Percentiles rank a stretch among this genome's conserved stretches.
These are phyloP conservation scores for Chloris gayana DNA, from an alignment of 176 grass and related monocot genomes.

Conservation along the genomic window DNA sequence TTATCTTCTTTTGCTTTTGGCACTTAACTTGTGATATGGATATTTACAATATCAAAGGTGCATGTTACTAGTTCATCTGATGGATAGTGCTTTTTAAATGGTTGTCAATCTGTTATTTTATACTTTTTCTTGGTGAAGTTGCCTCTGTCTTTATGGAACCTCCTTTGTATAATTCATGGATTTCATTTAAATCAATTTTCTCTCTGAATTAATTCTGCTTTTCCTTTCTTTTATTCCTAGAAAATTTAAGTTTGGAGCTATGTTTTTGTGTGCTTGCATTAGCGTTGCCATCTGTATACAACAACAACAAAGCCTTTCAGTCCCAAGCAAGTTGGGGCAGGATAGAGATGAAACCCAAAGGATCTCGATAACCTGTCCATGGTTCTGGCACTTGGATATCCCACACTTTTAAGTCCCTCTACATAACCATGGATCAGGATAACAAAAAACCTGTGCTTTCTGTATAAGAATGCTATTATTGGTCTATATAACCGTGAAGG, in stretches of 20 bases:
- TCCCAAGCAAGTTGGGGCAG: neutral
- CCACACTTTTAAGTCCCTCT: neutral
- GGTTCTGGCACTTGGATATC: neutral
- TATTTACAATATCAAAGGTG: neutral
- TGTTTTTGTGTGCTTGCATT: conserved; percentile 1
- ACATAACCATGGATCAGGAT: neutral
- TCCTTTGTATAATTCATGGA: neutral
- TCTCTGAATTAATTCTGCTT: neutral
- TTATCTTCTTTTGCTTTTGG: conserved; percentile 19
- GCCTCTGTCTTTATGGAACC: conserved; percentile 30
- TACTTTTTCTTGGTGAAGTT: neutral
- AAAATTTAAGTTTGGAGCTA: conserved; percentile 19
- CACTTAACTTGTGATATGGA: neutral
- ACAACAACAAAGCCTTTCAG: neutral
- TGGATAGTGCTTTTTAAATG: conserved; percentile 1
- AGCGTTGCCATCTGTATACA: neutral
- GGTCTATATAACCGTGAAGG: neutral
- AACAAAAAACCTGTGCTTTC: neutral
- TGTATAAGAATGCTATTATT: conserved; percentile 19
- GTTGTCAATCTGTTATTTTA: conserved; percentile 15
- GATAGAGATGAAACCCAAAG: neutral
- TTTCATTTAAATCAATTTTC: neutral
- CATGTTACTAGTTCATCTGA: neutral
- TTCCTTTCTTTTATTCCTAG: conserved; percentile 21
- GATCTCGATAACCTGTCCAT: neutral